Base-by-base conservation (phyloP, 1,284 basidiomycete species). In the Tilletia setariae region DNA sequence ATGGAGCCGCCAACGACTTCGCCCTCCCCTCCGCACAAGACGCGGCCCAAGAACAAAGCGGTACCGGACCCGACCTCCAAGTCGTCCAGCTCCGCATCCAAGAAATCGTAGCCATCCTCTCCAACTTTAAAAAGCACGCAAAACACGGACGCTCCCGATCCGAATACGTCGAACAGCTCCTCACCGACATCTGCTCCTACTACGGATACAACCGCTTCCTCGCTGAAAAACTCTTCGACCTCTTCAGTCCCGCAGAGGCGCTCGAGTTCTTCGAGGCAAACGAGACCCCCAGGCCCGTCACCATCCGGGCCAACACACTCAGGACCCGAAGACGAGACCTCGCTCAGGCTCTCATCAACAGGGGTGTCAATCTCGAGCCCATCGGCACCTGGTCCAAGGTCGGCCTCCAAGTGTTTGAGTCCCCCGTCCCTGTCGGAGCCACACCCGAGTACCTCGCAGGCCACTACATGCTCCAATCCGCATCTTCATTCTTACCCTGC, bases 361-460 rank as follows among this genome's bases (percentile, higher is more conserved):
- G 96, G 67, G 94, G 96, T 53, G 96, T 98, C 87, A 98, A 70
- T 63, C 70, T 82, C 1, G 95, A 98, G 83, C 94, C 96, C 7
- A 93, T 99, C 73, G 96, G 96, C 40, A 96, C 96, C 84, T 98
- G 96, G 96, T 92, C 91, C 64, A 98, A 97, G 82, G 94, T 98
- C 71, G 96, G 96, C 8, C 86, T 99, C 40, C 96, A 98, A 84
- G 91, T 99, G 1, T 98, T 98, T 80, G 96, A 98, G 84, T 94
- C 91, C 74, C 89, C 88, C 68, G 94, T 99, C 2, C 96, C 96
- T 1, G 91, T 99, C 46, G 82, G 82, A 81, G 96, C 96, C 3
- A 98, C 96, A 2, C 96, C 96, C 6, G 96, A 99, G 85, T 99
- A 99, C 84, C 89, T 99, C 44, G 94, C 95, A 0, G 96, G 96